phyloP scores from a whole-genome alignment of 768 basidiomycete species.

The Tricholoma saponaceum region DNA sequence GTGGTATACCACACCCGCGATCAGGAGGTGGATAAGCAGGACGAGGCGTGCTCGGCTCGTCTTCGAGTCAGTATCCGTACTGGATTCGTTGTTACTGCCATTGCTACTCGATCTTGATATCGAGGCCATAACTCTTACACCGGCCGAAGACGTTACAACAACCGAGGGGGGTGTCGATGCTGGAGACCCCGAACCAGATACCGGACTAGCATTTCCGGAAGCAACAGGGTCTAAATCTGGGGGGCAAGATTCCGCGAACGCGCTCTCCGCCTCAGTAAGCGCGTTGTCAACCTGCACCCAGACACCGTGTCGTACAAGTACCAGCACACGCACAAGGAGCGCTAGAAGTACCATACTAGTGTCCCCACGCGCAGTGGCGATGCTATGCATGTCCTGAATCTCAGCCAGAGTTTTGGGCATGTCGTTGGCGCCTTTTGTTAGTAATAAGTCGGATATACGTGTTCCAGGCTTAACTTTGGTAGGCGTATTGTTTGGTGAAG shows the following conservation, averaged over 20 bases:
- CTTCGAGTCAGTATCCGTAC: constrained; percentile 22
- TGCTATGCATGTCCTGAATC: constrained; percentile 29
- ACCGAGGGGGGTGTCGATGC: background rate
- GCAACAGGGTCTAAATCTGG: background rate
- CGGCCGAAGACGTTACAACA: background rate
- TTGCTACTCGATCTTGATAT: background rate
- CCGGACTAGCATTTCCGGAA: background rate
- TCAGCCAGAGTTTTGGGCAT: constrained; percentile 24
- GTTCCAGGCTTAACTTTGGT: background rate
- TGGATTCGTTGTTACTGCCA: constrained; percentile 2
- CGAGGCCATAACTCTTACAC: background rate
- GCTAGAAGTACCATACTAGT: constrained; percentile 27
- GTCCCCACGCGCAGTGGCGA: constrained; percentile 6
- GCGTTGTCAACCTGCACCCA: constrained; percentile 51
- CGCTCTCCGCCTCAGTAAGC: constrained; percentile 42
- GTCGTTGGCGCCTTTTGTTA: constrained; percentile 7
- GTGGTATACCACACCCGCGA: constrained; percentile 57
- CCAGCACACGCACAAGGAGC: constrained; percentile 51
- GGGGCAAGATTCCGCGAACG: constrained; percentile 1
- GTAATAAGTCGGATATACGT: background rate
- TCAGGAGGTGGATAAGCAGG: constrained; percentile 54
- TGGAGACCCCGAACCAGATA: background rate
- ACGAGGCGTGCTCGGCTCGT: background rate
- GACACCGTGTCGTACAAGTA: constrained; percentile 48
- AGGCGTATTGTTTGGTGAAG: constrained; percentile 11